Conservation (phyloP, 2,329 filamentous ascomycete species). For the Penicillium fuscoglaucum region DNA sequence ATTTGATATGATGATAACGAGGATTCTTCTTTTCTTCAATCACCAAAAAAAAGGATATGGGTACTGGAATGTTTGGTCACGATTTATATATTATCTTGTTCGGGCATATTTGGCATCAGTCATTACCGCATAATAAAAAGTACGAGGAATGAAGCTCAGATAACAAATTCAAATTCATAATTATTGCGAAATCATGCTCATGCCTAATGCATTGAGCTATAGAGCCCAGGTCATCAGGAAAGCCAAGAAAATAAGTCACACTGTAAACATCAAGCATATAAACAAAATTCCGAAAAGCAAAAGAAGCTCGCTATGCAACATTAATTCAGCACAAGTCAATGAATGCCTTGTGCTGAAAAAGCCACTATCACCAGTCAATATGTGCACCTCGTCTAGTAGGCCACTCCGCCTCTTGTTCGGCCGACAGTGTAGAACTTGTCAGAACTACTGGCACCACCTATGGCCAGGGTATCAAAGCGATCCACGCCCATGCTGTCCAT, state of each 20-base stretch:
- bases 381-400: slow-evolving; percentile 29
- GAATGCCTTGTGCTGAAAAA: background rate
- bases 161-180: background rate
- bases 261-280: slow-evolving; percentile 1
- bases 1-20: background rate
- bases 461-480: slow-evolving; percentile 49
- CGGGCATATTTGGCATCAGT: background rate
- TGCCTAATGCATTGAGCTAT: background rate
- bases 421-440: slow-evolving; percentile 48
- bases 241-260: background rate
- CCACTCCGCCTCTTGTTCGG: slow-evolving; percentile 36
- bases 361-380: background rate
- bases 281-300: background rate
- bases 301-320: slow-evolving; percentile 10
- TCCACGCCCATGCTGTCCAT: slow-evolving; percentile 51
- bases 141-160: background rate
- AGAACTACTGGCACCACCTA: slow-evolving; percentile 32
- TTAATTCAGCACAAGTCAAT: background rate
- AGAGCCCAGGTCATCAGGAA: background rate
- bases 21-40: background rate
- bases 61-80: background rate
- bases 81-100: background rate
- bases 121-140: slow-evolving; percentile 3
- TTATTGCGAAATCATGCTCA: background rate
- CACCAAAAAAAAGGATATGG: background rate